Conservation (phyloP, 202 grass and related monocot genomes). For the Brachypodium distachyon region DNA sequence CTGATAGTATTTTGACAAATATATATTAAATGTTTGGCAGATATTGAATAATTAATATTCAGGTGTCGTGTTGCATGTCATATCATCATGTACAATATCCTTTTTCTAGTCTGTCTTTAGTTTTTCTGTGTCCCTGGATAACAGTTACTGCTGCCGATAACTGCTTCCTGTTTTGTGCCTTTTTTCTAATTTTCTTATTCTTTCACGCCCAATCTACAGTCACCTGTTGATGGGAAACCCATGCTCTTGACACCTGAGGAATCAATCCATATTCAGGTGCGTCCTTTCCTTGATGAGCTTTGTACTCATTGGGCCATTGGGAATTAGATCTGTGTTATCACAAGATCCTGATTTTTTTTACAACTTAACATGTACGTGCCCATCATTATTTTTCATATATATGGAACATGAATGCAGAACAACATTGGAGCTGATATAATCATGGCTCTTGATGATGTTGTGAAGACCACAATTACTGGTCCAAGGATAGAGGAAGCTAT, state of each 20-base stretch:
- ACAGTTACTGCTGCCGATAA: neutral
- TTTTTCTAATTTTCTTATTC: slow-evolving; percentile 21
- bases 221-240: slow-evolving; percentile 94
- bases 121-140: neutral
- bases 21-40: neutral
- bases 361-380: neutral
- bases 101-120: neutral
- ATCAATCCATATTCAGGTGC: slow-evolving; percentile 92
- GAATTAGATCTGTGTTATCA: neutral
- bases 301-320: neutral
- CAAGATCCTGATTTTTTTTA: neutral
- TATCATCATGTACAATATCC: neutral
- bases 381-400: neutral
- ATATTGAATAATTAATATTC: neutral
- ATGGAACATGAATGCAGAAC: slow-evolving; percentile 54
- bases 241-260: slow-evolving; percentile 96
- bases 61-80: neutral
- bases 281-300: slow-evolving; percentile 1
- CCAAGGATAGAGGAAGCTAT: slow-evolving; percentile 96
- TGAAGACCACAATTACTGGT: slow-evolving; percentile 95
- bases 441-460: slow-evolving; percentile 99
- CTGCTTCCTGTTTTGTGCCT: neutral
- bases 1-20: neutral
- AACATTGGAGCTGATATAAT: slow-evolving; percentile 99
- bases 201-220: slow-evolving; percentile 43